These are phyloP conservation scores for Knoxia roxburghii DNA, from an alignment of 257 asterid species.

Conservation along the genomic window DNA sequence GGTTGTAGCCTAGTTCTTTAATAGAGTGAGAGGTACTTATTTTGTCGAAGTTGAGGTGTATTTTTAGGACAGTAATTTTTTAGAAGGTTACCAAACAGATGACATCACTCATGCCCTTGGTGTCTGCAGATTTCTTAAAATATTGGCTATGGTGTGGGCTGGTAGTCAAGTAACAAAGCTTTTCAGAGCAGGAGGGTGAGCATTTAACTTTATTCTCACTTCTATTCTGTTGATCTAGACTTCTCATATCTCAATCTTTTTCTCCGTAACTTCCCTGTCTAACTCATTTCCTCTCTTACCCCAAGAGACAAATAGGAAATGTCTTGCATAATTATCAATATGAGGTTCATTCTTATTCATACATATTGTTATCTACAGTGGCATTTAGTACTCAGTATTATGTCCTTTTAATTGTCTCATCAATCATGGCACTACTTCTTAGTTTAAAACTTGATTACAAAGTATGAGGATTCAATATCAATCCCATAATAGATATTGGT, in stretches of 20 bases:
- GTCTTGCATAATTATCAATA: not conserved
- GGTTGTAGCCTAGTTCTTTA: too few species aligned
- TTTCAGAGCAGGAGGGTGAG: slow-evolving; percentile 93
- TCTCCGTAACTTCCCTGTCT: not conserved
- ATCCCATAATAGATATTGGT: too few species aligned
- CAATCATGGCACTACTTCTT: too few species aligned
- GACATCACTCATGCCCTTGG: not conserved
- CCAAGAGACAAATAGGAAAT: not conserved
- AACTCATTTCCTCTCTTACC: not conserved
- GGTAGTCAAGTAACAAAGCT: slow-evolving; percentile 97
- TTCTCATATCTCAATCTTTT: not conserved
- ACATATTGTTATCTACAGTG: not conserved
- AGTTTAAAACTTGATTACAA: too few species aligned
- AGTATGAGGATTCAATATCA: too few species aligned
- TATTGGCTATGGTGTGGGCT: slow-evolving; percentile 99
- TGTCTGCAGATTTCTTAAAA: slow-evolving; percentile 72
- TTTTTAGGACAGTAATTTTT: not conserved
- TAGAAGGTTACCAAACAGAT: not conserved
- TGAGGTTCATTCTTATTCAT: not conserved
- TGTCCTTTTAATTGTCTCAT: not conserved
- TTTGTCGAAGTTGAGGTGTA: too few species aligned
- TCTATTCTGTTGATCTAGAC: not conserved
- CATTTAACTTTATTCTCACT: slow-evolving; percentile 11
- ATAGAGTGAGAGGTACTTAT: too few species aligned
- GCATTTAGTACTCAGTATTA: too few species aligned